phyloP scores from a whole-genome alignment of 2,329 filamentous ascomycete genomes.

The Fusarium sp. region DNA sequence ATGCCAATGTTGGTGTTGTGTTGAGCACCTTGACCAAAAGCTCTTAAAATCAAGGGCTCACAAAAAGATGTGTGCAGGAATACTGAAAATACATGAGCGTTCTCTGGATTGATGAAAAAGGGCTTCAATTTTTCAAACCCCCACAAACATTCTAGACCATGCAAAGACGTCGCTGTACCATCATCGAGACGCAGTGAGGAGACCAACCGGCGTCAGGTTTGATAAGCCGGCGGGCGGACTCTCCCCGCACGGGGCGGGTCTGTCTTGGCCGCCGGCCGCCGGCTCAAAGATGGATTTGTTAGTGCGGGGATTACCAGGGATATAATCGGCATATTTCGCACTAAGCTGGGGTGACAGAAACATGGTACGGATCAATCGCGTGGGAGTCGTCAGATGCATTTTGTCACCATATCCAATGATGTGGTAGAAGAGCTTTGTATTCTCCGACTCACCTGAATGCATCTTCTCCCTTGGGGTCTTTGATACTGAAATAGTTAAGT shows the following conservation, averaged over 20 bases:
- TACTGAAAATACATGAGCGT: neutral
- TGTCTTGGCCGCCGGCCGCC: conserved; percentile 28
- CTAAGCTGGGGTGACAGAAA: neutral
- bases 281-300: neutral
- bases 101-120: neutral
- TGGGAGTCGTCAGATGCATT: no score
- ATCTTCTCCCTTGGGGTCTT: no score
- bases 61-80: neutral
- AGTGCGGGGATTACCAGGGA: conserved; percentile 4
- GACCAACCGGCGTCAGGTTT: no score
- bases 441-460: no score
- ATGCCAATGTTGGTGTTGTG: conserved; percentile 1
- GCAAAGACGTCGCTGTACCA: conserved; percentile 1
- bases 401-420: neutral
- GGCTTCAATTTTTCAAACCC: neutral
- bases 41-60: neutral
- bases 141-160: conserved; percentile 14
- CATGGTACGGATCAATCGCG: accelerated
- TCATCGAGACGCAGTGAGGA: conserved; percentile 3
- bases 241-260: conserved; percentile 12
- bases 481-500: no score
- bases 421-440: no score
- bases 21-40: neutral
- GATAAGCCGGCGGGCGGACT: conserved; percentile 21
- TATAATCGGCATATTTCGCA: no score